Conservation (phyloP, 345 rosid genomes). For the Stellera chamaejasme region DNA sequence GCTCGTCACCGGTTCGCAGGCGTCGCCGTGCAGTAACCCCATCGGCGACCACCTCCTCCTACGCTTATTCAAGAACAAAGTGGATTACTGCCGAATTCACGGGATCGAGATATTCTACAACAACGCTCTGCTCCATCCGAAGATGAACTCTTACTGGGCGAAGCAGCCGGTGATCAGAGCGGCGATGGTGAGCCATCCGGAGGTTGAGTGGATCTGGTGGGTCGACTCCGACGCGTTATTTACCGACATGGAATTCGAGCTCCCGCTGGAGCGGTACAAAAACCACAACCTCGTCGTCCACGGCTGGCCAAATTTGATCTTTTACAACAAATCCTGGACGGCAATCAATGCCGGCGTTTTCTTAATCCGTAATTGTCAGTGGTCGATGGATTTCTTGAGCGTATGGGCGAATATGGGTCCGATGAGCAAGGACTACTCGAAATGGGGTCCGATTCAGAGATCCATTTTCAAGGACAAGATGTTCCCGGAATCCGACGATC, state of each 20-base stretch:
- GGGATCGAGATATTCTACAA: slow-evolving; percentile 68
- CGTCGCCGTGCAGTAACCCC: slow-evolving; percentile 62
- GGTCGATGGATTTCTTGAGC: slow-evolving; percentile 81
- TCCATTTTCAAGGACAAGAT: slow-evolving; percentile 53
- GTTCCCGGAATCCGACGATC: slow-evolving; percentile 76
- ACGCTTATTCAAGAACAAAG: slow-evolving; percentile 74
- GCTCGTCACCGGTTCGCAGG: slow-evolving; percentile 69
- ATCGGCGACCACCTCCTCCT: slow-evolving; percentile 66
- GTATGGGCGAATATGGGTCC: slow-evolving; percentile 69
- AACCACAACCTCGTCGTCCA: slow-evolving; percentile 67
- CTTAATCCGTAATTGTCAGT: slow-evolving; percentile 70
- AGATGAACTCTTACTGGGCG: slow-evolving; percentile 69
- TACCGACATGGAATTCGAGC: slow-evolving; percentile 80
- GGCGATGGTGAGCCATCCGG: slow-evolving; percentile 87
- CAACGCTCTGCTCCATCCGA: slow-evolving; percentile 54
- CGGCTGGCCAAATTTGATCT: slow-evolving; percentile 57
- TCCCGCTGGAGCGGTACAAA: slow-evolving; percentile 49
- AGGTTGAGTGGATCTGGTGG: slow-evolving; percentile 98
- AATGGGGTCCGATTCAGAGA: slow-evolving; percentile 60
- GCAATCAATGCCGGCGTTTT: slow-evolving; percentile 70
- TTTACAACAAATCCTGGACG: slow-evolving; percentile 62
- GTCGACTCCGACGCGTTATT: slow-evolving; percentile 85
- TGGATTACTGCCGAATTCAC: slow-evolving; percentile 72
- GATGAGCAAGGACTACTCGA: slow-evolving; percentile 32
- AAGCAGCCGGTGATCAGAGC: slow-evolving; percentile 58